A percentile compares a stretch with the other conserved stretches of the same genome.
Evolutionary conservation across 345 rosid genomes (phyloP).

Genomic region (Kernera saxatilis): DNA sequence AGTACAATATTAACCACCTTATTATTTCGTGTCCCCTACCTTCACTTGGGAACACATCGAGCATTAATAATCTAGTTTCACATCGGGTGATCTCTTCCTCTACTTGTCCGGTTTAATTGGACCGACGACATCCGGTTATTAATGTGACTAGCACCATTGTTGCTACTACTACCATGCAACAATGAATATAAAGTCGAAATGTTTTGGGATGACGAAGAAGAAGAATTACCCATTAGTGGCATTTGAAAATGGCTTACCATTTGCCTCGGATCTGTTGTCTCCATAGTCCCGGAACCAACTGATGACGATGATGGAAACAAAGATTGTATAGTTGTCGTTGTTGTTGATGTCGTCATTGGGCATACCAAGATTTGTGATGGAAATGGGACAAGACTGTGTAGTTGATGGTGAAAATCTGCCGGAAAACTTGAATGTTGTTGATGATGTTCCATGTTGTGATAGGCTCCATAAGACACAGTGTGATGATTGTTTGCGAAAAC

Average conservation of each 20-base stretch:
- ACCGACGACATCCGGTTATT: conserved; percentile 14
- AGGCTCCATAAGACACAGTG: conserved; percentile 24
- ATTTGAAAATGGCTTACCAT: conserved; percentile 45
- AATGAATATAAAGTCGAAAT: conserved; percentile 29
- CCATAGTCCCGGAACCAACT: conserved; percentile 7
- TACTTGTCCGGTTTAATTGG: conserved; percentile 14
- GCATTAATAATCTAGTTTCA: conserved; percentile 14
- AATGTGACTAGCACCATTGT: conserved; percentile 11
- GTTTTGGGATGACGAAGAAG: conserved; percentile 27
- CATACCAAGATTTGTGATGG: conserved; percentile 51
- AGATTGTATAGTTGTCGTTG: conserved; percentile 33
- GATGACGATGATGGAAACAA: conserved; percentile 34
- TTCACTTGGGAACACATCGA: conserved; percentile 7
- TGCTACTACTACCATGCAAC: conserved; percentile 23
- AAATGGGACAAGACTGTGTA: conserved; percentile 42
- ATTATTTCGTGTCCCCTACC: neutral
- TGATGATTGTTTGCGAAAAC: conserved; percentile 21
- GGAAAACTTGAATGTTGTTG: conserved; percentile 19
- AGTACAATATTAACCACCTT: conserved; percentile 6
- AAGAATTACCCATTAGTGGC: conserved; percentile 35
- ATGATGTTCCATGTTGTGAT: conserved; percentile 39
- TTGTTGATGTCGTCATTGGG: conserved; percentile 25
- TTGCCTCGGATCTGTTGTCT: conserved; percentile 39
- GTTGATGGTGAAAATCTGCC: conserved; percentile 13
- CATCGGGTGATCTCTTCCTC: conserved; percentile 20